Evolutionary conservation across 257 asterid genomes (phyloP), one percentile per base, ranked within the genome.

Genomic region (Sherardia arvensis): DNA sequence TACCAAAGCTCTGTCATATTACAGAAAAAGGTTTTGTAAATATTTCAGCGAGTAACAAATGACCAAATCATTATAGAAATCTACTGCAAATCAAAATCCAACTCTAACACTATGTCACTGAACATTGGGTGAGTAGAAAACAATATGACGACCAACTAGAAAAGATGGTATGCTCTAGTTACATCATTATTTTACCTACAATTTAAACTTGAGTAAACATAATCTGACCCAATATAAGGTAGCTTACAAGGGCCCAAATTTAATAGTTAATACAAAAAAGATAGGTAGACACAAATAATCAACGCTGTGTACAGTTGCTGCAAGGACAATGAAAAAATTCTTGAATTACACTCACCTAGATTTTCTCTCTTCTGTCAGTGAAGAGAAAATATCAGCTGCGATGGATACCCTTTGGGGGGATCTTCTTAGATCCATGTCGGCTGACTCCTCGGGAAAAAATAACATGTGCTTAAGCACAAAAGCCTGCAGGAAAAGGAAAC

Each of bases 381-480:
- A 79, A 34, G 90, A 75, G 36, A 84, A 81, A 64, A 79, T 69
- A 77, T 93, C 92, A 25, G 75, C 76, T 23, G 85, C 88, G 68
- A 69, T 76, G 72, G 73, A 81, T 76, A 73, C 89, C 66, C 79
- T 71, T 38, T 60, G 60, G 76, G 83, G 57, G 68, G 57, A 72
- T 64, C 79, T 77, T 69, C 75, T 76, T 66, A 69, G 58, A 65
- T 72, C 69, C 53, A 67, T 57, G 71, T 45, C 72, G 69, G 68
- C 77, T 66, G 73, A 74, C 51, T 78, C 88, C 69, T 85, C 95
- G 15, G 76, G 75, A 67, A 70, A 75, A 72, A 93, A 93, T 30
- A 90, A 68, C 72, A 93, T 95, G 78, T 87, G 73, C 71, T 87
- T 93, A 72, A 93, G 91, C 58, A 93, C 95, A 76, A 84, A 93